These are phyloP conservation scores for Xerocomellus chrysenteron DNA, from an alignment of 768 basidiomycete genomes.

Conservation along the genomic window DNA sequence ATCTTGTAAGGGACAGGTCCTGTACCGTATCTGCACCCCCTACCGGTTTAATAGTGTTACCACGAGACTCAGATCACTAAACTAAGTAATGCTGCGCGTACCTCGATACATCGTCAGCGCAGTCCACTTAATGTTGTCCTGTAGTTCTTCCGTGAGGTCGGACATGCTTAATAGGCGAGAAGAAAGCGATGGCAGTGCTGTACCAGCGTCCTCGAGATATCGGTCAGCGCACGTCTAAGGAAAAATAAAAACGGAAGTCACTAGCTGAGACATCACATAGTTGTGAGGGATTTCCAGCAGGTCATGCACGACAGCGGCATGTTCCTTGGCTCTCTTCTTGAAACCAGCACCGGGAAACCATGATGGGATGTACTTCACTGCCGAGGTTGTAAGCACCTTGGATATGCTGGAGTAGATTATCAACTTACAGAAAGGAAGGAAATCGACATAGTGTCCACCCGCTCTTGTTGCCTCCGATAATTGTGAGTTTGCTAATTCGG, in stretches of 20 bases:
- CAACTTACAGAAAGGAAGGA: conserved; percentile 17
- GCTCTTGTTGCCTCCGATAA: conserved; percentile 11
- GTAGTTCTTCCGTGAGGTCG: conserved; percentile 5
- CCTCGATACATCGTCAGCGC: conserved; percentile 9
- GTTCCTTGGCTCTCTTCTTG: conserved; percentile 14
- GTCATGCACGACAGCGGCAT: conserved; percentile 5
- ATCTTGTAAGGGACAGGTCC: conserved; percentile 21
- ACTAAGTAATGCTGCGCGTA: background rate
- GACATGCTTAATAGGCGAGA: conserved; percentile 4
- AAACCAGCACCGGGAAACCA: conserved; percentile 24
- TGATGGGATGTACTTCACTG: conserved; percentile 26
- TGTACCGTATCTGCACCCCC: conserved; percentile 26
- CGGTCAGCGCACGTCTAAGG: background rate
- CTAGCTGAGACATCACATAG: conserved; percentile 16
- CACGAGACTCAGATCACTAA: background rate
- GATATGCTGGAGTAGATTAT: background rate
- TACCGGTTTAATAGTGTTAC: background rate
- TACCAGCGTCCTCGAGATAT: conserved; percentile 8
- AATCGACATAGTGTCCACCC: conserved; percentile 15
- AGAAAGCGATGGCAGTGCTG: conserved; percentile 13
- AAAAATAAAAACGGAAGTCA: background rate
- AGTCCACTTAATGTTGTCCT: conserved; percentile 17
- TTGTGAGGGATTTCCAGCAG: conserved; percentile 11
- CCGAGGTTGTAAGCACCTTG: background rate
- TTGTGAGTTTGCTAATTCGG: conserved; percentile 26